A percentile compares a stretch with the other conserved stretches of the same genome.
These are phyloP conservation scores for Boletus holoroseus DNA, from an alignment of 1,284 basidiomycete genomes.

Conservation along the genomic window DNA sequence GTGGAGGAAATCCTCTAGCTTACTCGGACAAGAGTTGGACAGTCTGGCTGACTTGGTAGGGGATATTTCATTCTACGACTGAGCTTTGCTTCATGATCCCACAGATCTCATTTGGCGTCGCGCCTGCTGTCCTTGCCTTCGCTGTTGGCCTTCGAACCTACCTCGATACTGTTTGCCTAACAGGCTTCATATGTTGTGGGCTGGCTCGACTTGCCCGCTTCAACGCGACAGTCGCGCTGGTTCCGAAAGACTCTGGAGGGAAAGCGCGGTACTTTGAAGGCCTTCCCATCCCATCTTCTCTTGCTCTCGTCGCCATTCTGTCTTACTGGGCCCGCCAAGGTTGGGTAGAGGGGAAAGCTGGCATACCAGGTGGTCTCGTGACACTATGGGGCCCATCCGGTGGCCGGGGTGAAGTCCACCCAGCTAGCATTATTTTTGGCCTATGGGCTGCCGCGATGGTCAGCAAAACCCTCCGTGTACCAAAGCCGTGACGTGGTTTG, in stretches of 20 bases:
- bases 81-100: conserved; percentile 7
- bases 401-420: conserved; percentile 77
- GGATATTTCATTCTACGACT: conserved; percentile 3
- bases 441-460: conserved; percentile 92
- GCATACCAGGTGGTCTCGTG: conserved; percentile 70
- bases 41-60: conserved; percentile 90
- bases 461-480: conserved; percentile 85
- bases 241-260: conserved; percentile 84
- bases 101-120: conserved; percentile 95
- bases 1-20: conserved; percentile 91
- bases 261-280: conserved; percentile 97
- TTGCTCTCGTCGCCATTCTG: conserved; percentile 77
- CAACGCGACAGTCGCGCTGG: conserved; percentile 94
- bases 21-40: conserved; percentile 99
- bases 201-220: conserved; percentile 95
- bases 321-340: conserved; percentile 81
- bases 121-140: conserved; percentile 90
- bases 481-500: conserved; percentile 51
- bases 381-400: conserved; percentile 68
- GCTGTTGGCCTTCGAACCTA: conserved; percentile 85
- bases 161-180: conserved; percentile 83
- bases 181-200: conserved; percentile 92
- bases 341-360: conserved; percentile 72
- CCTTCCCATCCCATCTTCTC: conserved; percentile 90
- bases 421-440: conserved; percentile 67